phyloP scores from a whole-genome alignment of 345 rosid genomes.

The Ailanthus altissimus region DNA sequence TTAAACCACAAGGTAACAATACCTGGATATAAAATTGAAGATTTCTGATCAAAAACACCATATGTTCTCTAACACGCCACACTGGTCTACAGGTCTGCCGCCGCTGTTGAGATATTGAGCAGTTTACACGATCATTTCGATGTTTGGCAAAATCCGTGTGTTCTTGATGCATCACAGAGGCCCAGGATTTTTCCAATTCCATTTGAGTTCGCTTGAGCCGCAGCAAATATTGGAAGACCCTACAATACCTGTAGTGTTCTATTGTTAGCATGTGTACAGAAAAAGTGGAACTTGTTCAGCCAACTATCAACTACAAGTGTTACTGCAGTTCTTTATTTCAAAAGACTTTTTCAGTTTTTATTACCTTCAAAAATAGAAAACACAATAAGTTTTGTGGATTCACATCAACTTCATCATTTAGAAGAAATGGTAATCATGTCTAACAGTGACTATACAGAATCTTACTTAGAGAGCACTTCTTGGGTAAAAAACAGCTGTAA shows the following conservation, averaged over 20 bases:
- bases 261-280: conserved; percentile 16
- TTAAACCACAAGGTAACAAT: background rate
- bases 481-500: conserved; percentile 90
- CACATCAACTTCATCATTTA: background rate
- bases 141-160: conserved; percentile 75
- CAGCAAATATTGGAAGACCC: conserved; percentile 85
- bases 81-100: conserved; percentile 81
- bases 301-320: conserved; percentile 1
- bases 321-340: background rate
- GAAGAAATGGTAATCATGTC: background rate
- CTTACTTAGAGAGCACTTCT: conserved; percentile 94
- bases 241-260: conserved; percentile 65
- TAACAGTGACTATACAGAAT: conserved; percentile 24
- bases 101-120: conserved; percentile 66
- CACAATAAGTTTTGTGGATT: background rate
- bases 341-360: conserved; percentile 11
- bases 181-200: conserved; percentile 99
- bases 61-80: conserved; percentile 98
- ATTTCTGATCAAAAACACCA: conserved; percentile 94
- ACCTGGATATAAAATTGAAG: conserved; percentile 99
- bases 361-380: background rate
- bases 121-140: conserved; percentile 49
- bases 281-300: conserved; percentile 4
- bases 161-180: conserved; percentile 96
- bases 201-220: conserved; percentile 90